Percentiles rank a stretch among this genome's conserved stretches.
Evolutionary conservation across 768 basidiomycete species (phyloP).

Genomic region (Tremella mesenterica): DNA sequence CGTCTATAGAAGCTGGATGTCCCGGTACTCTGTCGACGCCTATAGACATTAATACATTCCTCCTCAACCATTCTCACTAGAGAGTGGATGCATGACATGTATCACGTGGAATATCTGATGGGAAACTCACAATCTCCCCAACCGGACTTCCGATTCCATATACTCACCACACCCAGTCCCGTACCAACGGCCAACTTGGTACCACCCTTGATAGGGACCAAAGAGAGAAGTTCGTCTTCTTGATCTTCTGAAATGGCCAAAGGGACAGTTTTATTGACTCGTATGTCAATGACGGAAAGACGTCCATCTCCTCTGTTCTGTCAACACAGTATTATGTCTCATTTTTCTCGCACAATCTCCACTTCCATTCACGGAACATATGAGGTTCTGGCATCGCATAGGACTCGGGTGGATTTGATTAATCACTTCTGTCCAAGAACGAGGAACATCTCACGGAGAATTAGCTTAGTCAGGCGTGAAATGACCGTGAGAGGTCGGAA

Average conservation of each 20-base stretch:
- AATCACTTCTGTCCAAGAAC: no score
- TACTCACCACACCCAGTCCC: slow-evolving; percentile 75
- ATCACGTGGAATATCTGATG: not conserved
- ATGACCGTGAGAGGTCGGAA: no score
- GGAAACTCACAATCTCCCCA: slow-evolving; percentile 67
- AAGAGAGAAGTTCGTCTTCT: slow-evolving; percentile 84
- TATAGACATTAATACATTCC: not conserved
- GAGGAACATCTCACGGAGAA: no score
- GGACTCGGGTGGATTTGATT: no score
- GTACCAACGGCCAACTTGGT: slow-evolving; percentile 81
- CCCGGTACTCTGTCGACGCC: slow-evolving; percentile 47
- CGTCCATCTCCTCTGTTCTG: slow-evolving; percentile 75
- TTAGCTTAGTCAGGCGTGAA: no score
- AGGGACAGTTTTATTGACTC: slow-evolving; percentile 68
- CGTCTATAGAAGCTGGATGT: slow-evolving; percentile 84
- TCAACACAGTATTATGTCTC: no score
- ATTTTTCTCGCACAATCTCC: not conserved
- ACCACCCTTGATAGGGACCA: slow-evolving; percentile 76
- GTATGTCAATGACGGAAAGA: slow-evolving; percentile 81
- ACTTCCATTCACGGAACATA: not conserved
- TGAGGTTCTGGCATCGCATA: not conserved
- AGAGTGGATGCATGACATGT: not conserved
- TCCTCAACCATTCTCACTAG: not conserved
- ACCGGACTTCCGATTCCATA: slow-evolving; percentile 78
- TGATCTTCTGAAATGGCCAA: slow-evolving; percentile 87